Percentiles rank a stretch among this genome's conserved stretches.
Conservation (phyloP, 73 alveolate genomes). For the Symbiodinium pilosum region DNA sequence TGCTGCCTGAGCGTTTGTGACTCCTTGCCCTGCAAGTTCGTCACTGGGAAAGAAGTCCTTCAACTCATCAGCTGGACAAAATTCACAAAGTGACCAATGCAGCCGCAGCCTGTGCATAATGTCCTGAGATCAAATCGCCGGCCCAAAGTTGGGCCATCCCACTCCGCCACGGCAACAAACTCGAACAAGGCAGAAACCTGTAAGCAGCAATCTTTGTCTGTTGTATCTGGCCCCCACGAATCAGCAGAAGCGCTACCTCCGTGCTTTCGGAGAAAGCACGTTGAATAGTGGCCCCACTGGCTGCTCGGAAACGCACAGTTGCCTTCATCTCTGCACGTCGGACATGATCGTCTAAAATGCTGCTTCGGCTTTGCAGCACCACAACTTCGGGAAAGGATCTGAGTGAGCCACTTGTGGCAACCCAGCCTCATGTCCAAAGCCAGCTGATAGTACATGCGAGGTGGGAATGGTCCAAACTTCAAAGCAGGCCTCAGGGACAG, state of each 20-base stretch:
- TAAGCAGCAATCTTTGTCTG: not conserved
- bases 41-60: conserved; percentile 62
- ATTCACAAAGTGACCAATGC: not conserved
- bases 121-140: conserved; percentile 48
- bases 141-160: conserved; percentile 58
- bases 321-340: too few relatives aligned
- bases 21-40: conserved; percentile 39
- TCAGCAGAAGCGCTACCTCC: not conserved
- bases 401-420: not conserved
- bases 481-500: conserved; percentile 15
- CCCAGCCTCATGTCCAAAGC: not conserved
- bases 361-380: too few relatives aligned
- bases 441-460: too few relatives aligned
- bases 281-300: conserved; percentile 56
- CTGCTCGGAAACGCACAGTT: conserved; percentile 42
- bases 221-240: too few relatives aligned
- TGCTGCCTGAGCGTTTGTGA: conserved; percentile 24
- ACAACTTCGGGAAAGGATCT: too few relatives aligned
- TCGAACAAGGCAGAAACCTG: conserved; percentile 50
- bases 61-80: not conserved
- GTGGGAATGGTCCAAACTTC: not conserved
- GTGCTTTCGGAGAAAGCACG: conserved; percentile 37
- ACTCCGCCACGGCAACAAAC: conserved; percentile 79
- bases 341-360: too few relatives aligned
- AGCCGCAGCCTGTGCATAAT: not conserved